Evolutionary conservation across 352 stramenopile species (phyloP), one percentile per base, ranked within the genome.

Genomic region (Stramenopiles sp.): DNA sequence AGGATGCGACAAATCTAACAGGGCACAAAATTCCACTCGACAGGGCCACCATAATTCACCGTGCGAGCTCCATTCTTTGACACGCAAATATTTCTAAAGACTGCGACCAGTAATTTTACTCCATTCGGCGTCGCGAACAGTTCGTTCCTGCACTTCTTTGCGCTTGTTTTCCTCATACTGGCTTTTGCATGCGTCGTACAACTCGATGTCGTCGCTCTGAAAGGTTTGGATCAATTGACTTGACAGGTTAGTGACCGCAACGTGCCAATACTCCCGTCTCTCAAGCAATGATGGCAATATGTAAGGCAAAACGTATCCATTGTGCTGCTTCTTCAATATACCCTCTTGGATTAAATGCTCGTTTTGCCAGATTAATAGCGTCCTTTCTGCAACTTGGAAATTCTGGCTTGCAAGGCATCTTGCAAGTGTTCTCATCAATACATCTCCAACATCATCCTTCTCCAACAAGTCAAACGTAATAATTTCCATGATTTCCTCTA

Each of bases 291-390:
- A 86, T 29, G 89, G 88, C 83, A 97, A 98, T 85, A 99, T 96
- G 30, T 97, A 90, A 0, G 95, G 95, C 30, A 98, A 86, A 30
- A 98, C 93, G 76, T 93, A 88, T 76, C 91, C 87, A 30, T 94
- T 92, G 85, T 98, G 93, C 82, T 97, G 87, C 82, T 95, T 90
- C 67, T 90, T 96, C 27, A 98, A 87, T 44, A 94, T 97, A 7
- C 93, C 94, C 67, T 93, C 95, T 82, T 96, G 97, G 30, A 98
- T 94, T 67, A 99, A 89, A 82, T 98, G 94, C 82, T 98, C 94
- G 83, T 98, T 98, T 87, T 99, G 98, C 96, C 96, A 99, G 27
- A 99, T 88, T 84, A 98, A 99, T 0, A 99, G 88, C 25, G 95
- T 93, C 22, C 96, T 91, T 86, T 99, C 95, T 39, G 95, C 95